Base-by-base conservation (phyloP, 768 basidiomycete genomes). In the Fomitopsis serialis region DNA sequence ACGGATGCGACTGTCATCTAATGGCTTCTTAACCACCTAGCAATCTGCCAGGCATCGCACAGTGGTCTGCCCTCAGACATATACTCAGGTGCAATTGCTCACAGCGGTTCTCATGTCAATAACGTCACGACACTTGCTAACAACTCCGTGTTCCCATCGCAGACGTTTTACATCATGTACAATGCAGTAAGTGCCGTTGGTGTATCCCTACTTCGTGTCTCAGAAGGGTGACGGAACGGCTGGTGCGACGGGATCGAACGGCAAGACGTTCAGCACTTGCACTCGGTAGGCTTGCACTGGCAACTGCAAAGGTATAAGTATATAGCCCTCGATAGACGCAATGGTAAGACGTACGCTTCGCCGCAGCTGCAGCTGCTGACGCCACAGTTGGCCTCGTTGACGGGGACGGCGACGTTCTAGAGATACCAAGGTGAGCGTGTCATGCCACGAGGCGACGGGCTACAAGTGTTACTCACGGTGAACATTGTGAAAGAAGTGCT, bases 261-360 rank as follows among this genome's bases (percentile, higher is more conserved):
- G 48, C 48, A 40, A 37, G 19, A 5, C 36, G 48, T 23, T 78
- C 67, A 82, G 74, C 81, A 87, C 70, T 84, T 84, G 83, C 83
- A 85, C 56, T 78, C 76, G 50, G 75, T 79, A 48, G 80, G 63
- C 70, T 78, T 76, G 78, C 84, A 85, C 24, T 56, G 53, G 74
- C 84, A 87, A 55, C 83, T 85, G 44, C 11, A 40, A 27, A 19
- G 29, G n/a, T 52, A 21, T 49, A 19, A 35, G 35, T 37, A 32
- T 12, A 3, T 37, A 4, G 9, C 21, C 3, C 19, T 24, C 13
- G 48, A 21, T 22, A 10, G 12, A 43, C 37, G 12, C 54, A 19
- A 13, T 23, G 19, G 27, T 13, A 42, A n/a, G 35, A 64, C 69
- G 53, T 54, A 81, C 82, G 45, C 67, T 13, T 64, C 70, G 56